Percentiles rank a stretch among this genome's conserved stretches.
Evolutionary conservation across 164 flowering plant genomes (phyloP).

Genomic region (Hamamelis virginiana): DNA sequence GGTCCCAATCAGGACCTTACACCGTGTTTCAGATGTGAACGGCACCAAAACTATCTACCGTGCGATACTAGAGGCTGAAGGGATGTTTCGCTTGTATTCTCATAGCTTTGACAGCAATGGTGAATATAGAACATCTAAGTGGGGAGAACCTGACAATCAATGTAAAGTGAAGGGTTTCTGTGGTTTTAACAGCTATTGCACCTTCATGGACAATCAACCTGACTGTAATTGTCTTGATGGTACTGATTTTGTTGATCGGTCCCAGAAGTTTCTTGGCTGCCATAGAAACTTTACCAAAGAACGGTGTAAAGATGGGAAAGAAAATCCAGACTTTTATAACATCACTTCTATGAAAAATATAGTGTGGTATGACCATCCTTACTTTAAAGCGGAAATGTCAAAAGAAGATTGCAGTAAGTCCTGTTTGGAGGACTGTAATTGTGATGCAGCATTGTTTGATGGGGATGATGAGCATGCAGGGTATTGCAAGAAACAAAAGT

Average conservation of each 20-base stretch:
- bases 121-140: not conserved
- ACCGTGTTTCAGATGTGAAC: not conserved
- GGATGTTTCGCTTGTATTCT: conserved; percentile 11
- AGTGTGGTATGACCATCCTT: conserved; percentile 6
- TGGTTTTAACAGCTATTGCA: conserved; percentile 17
- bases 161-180: conserved; percentile 14
- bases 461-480: too few species aligned
- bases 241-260: not conserved
- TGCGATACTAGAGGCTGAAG: conserved; percentile 3
- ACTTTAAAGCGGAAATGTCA: not conserved
- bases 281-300: conserved; percentile 1
- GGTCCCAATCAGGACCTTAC: not conserved
- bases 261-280: conserved; percentile 6
- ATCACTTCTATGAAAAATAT: not conserved
- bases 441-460: conserved; percentile 16
- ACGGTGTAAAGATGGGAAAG: not conserved
- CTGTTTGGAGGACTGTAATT: conserved; percentile 23
- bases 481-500: conserved; percentile 20
- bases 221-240: conserved; percentile 16
- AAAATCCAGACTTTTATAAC: too few species aligned
- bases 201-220: not conserved
- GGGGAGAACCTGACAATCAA: not conserved
- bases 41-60: not conserved
- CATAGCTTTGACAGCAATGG: not conserved
- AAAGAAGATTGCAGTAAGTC: conserved; percentile 11